Evolutionary conservation across 352 stramenopile genomes (phyloP), one percentile per base, ranked within the genome.

Genomic region (Globisporangium perplexum): DNA sequence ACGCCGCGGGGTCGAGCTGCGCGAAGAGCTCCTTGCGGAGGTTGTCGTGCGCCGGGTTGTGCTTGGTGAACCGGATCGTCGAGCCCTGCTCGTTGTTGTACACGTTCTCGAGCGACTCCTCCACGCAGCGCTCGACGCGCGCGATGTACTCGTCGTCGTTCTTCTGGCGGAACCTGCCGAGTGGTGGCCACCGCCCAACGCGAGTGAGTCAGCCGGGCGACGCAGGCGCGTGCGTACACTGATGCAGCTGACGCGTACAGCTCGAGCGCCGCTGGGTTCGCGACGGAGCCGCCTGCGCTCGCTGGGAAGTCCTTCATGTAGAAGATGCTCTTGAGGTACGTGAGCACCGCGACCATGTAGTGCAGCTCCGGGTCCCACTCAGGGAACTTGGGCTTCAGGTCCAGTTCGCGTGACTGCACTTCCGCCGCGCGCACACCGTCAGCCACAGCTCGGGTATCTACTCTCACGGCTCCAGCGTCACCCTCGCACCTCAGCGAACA

Each of bases 301-400:
- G 70, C 56, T 18, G 75, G 64, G 54, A 98, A 98, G 52, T 97
- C 88, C 65, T 98, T 98, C 69, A 96, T 90, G 76, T 98, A 98
- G 78, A 98, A 98, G 57, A 98, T 97, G 56, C 96, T 96, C 71
- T 98, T 98, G 44, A 98, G 70, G 72, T 97, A 98, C 3, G 95
- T 98, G 39, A 98, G 74, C 39, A 97, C 92, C 12, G 90, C 97
- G 10, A 98, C 88, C 70, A 98, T 91, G 72, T 97, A 98, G 65
- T 98, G 92, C 30, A 93, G 75, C 43, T 94, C 90, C 2, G 91
- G 88, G 60, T 98, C 88, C 94, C 94, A 98, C 49, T 86, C 76
- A 0, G 90, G 88, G 54, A 98, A 98, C 55, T 96, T 92, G 0
- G 80, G 75, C 59, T 81, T 86, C 28, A 98, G 62, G 64, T 98